phyloP scores from a whole-genome alignment of 768 basidiomycete species.

The Candolleomyces eurysporus region DNA sequence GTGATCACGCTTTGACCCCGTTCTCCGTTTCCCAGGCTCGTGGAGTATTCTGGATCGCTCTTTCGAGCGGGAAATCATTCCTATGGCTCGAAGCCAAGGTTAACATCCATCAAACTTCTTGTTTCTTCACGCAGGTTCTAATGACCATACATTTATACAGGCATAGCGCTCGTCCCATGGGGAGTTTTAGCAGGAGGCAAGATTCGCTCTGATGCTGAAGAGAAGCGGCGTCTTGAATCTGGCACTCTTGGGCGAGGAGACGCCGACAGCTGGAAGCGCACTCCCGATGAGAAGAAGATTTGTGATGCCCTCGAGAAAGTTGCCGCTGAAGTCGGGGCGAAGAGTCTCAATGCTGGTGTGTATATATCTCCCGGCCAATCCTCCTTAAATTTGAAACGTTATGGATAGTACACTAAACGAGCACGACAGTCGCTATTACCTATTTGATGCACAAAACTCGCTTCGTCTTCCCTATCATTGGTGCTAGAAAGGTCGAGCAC shows the following conservation, averaged over 20 bases:
- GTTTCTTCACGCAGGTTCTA: background rate
- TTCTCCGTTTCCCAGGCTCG: constrained; percentile 9
- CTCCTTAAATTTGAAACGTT: too few species aligned
- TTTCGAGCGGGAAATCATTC: constrained; percentile 13
- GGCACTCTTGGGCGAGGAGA: background rate
- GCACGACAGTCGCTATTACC: constrained; percentile 40
- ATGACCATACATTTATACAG: constrained; percentile 4
- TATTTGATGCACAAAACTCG: constrained; percentile 51
- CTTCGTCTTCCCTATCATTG: constrained; percentile 45
- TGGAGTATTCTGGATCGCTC: constrained; percentile 12
- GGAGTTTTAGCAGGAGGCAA: constrained; percentile 36
- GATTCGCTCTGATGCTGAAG: constrained; percentile 44
- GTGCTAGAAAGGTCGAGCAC: constrained; percentile 37
- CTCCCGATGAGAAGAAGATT: constrained; percentile 1
- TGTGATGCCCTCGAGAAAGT: background rate
- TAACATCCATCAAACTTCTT: constrained; percentile 18
- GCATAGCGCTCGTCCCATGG: constrained; percentile 31
- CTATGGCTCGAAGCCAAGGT: constrained; percentile 39
- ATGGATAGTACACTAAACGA: background rate
- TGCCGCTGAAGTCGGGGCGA: too few species aligned
- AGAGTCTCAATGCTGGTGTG: background rate
- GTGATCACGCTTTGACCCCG: constrained; percentile 8
- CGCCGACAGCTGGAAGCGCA: constrained; percentile 2
- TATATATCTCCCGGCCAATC: too few species aligned
- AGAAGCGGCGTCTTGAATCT: background rate